Base-by-base conservation (phyloP, 2,329 filamentous ascomycete species). In the Ophiostoma quercus region DNA sequence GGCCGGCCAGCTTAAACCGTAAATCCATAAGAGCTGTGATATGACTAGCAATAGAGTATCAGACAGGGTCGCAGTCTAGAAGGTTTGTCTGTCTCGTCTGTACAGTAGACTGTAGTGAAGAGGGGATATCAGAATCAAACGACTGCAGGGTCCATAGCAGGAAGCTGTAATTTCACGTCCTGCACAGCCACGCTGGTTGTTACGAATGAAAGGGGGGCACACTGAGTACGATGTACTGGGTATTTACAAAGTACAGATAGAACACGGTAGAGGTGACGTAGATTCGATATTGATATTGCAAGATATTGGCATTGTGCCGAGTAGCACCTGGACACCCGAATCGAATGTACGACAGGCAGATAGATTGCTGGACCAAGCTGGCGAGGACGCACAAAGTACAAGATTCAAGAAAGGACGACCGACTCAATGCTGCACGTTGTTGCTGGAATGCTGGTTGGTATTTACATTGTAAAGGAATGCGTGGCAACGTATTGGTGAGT, bases 131-230 rank as follows among this genome's bases (percentile, higher is more conserved):
- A 39, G 6, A 41, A 41, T 12, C 12, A 12, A 41, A 41, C 3
- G 41, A 47, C 37, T 16, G 16, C 43, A 47, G 43, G 43, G 43
- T 12, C 51, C 51, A 57, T 57, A 57, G 51, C 22, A 57, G 51
- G 51, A 57, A 57, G 22, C 51, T 57, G 51, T 57, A 57, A 57
- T 57, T 57, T 57, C 22, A 25, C 51, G 16, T 22, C 22, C 9
- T 57, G 51, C 51, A 57, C 51, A 57, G 51, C 51, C 51, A 57
- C 51, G 51, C 22, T 57, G 51, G 3, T 25, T 57, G 51, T 57
- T 57, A 57, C 51, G 51, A 57, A 57, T 57, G 22, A 25, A 57
- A 25, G 51, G 51, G 47, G 47, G 22, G 51, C 51, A 12, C n/a
- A 22, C 51, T 57, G 9, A 5, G 43, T 19, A n/a, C 39, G 12